Conservation (phyloP, 2,329 filamentous ascomycete species). For the Chaetomiaceae sp. region DNA sequence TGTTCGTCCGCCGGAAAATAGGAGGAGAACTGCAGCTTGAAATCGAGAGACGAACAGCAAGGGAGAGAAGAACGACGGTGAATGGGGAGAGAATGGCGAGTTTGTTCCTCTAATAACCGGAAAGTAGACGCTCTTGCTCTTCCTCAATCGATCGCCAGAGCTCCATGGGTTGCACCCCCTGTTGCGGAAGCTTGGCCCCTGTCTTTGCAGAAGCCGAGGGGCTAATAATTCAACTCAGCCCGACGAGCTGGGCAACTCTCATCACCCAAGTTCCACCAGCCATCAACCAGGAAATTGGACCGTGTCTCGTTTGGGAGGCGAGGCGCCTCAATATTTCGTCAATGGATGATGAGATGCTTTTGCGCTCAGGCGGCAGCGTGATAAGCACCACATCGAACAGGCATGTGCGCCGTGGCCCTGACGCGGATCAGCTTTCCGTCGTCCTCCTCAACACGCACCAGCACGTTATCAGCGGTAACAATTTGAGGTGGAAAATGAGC, state of each 20-base stretch:
- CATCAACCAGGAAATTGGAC: constrained; percentile 22
- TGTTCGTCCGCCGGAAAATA: background rate
- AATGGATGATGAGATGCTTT: background rate
- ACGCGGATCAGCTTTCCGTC: no score
- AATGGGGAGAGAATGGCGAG: constrained; percentile 7
- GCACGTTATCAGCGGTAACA: no score
- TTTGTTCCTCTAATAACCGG: constrained; percentile 8
- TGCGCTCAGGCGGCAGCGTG: background rate
- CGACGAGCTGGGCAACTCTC: constrained; percentile 21
- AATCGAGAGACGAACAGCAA: background rate
- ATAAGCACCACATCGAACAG: no score
- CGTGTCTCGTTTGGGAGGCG: constrained; percentile 9
- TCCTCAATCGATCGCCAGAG: constrained; percentile 11
- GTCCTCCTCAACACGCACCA: no score
- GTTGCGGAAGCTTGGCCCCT: constrained; percentile 10
- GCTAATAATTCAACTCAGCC: constrained; percentile 19
- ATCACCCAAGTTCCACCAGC: constrained; percentile 20
- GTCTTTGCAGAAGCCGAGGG: constrained; percentile 12
- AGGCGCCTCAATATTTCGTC: constrained; percentile 16
- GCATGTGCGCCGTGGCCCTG: no score
- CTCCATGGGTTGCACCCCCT: constrained; percentile 1
- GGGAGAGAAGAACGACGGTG: constrained; percentile 1
- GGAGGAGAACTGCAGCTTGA: background rate
- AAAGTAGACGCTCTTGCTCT: constrained; percentile 20
- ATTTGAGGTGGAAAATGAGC: no score